Evolutionary conservation across 2,329 filamentous ascomycete species (phyloP).

Genomic region (Xylaria sp.): DNA sequence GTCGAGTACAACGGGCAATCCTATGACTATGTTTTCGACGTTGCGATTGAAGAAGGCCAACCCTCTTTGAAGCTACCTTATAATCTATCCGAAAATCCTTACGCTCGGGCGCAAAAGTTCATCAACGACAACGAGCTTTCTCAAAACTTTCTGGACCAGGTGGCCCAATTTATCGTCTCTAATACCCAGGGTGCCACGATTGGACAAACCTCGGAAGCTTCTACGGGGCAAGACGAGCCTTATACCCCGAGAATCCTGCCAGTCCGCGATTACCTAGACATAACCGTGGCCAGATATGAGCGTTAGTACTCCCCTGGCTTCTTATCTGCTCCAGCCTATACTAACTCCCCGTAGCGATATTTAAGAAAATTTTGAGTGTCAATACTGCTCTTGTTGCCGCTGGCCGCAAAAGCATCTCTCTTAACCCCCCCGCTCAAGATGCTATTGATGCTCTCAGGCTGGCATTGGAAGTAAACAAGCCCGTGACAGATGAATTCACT

Average conservation of each 20-base stretch:
- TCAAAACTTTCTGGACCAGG: constrained; percentile 86
- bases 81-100: constrained; percentile 91
- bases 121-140: constrained; percentile 89
- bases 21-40: constrained; percentile 96
- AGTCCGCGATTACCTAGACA: constrained; percentile 81
- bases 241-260: constrained; percentile 70
- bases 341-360: constrained; percentile 61
- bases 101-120: constrained; percentile 90
- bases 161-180: constrained; percentile 89
- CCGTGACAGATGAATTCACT: constrained; percentile 60
- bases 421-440: constrained; percentile 77
- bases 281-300: constrained; percentile 77
- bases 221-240: constrained; percentile 66
- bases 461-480: constrained; percentile 69
- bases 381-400: constrained; percentile 77
- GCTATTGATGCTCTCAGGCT: constrained; percentile 69
- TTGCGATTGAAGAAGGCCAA: constrained; percentile 94
- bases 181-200: constrained; percentile 89
- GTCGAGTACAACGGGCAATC: constrained; percentile 82
- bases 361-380: constrained; percentile 79
- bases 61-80: constrained; percentile 93
- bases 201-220: constrained; percentile 66
- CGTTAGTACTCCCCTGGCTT: constrained; percentile 50
- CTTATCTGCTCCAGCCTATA: background rate
- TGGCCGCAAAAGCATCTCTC: constrained; percentile 76